Conservation (phyloP, 306 rosid species). For the Castanea sativa region DNA sequence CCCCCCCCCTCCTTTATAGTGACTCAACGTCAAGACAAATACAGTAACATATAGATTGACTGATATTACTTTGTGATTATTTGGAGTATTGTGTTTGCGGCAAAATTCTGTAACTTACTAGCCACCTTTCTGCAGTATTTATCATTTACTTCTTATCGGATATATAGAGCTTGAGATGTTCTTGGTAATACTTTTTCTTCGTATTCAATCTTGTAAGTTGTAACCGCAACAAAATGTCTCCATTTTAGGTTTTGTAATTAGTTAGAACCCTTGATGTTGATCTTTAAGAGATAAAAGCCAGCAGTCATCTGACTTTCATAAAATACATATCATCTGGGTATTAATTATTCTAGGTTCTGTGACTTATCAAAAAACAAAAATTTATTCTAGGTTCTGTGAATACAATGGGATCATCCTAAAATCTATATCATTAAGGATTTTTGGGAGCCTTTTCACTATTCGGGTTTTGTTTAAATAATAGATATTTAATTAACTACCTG, state of each 20-base stretch:
- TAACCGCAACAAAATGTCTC: background rate
- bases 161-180: background rate
- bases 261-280: background rate
- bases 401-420: background rate
- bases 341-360: background rate
- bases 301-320: background rate
- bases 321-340: background rate
- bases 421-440: background rate
- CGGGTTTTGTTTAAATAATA: background rate
- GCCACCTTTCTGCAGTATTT: background rate
- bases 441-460: background rate
- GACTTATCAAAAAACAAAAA: no score
- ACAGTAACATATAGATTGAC: background rate
- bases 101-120: background rate
- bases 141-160: background rate
- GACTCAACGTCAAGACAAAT: background rate
- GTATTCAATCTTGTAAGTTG: background rate
- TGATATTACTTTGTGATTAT: background rate
- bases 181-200: background rate
- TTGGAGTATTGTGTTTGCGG: background rate
- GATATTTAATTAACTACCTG: background rate
- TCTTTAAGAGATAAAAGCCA: background rate
- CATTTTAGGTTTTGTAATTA: background rate
- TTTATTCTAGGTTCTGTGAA: background rate
- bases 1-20: background rate